Conservation (phyloP, 1,139 yeast species). For the Lodderomyces theae region DNA sequence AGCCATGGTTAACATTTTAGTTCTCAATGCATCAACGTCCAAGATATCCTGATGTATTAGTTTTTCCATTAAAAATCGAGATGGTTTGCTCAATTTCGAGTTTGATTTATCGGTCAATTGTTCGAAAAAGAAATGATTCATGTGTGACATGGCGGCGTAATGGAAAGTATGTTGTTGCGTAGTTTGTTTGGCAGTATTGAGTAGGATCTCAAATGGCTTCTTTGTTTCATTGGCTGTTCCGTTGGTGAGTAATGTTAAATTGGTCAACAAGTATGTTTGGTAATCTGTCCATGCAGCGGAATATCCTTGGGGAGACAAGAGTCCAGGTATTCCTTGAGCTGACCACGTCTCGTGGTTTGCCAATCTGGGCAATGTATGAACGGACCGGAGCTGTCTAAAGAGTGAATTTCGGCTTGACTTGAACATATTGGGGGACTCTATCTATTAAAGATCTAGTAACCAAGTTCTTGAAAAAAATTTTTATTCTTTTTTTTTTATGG, state of each 20-base stretch:
- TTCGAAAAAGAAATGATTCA: constrained; percentile 85
- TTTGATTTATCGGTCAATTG: constrained; percentile 46
- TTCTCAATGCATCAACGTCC: constrained; percentile 52
- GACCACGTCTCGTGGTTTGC: constrained; percentile 30
- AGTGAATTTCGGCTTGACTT: constrained; percentile 4
- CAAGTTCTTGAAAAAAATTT: background rate
- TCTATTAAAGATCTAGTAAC: background rate
- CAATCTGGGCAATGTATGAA: constrained; percentile 69
- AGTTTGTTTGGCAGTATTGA: constrained; percentile 69
- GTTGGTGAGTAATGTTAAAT: constrained; percentile 67
- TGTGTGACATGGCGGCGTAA: constrained; percentile 87
- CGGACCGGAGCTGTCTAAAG: constrained; percentile 21
- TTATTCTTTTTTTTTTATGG: background rate
- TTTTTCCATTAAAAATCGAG: constrained; percentile 46
- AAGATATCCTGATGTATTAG: constrained; percentile 37
- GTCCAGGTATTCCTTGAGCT: constrained; percentile 60
- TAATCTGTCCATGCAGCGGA: constrained; percentile 76
- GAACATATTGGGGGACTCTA: background rate
- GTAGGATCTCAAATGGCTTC: constrained; percentile 71
- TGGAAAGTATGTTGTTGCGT: constrained; percentile 74
- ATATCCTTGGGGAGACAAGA: constrained; percentile 69
- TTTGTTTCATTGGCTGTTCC: constrained; percentile 82
- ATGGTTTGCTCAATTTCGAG: constrained; percentile 43
- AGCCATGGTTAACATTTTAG: constrained; percentile 53
- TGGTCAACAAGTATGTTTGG: constrained; percentile 66